These are phyloP conservation scores for Colletotrichum abscissum DNA, from an alignment of 2,329 filamentous ascomycete species.

Conservation along the genomic window DNA sequence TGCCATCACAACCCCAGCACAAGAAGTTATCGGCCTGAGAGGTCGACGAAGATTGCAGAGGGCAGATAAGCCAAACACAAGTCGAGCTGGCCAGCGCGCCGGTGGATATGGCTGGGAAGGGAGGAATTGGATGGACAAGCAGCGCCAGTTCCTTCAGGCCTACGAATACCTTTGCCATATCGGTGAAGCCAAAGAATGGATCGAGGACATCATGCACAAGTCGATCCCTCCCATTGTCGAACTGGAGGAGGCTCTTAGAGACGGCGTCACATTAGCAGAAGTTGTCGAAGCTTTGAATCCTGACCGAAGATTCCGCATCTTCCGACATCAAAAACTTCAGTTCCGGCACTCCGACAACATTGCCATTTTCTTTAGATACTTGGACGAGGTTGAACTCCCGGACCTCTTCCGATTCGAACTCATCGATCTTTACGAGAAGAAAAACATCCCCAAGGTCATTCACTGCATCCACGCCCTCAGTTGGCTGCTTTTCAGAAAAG, in stretches of 20 bases:
- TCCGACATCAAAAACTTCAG: slow-evolving; percentile 85
- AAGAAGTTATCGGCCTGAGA: slow-evolving; percentile 89
- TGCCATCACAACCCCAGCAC: slow-evolving; percentile 78
- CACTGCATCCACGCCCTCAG: slow-evolving; percentile 98
- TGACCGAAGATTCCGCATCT: slow-evolving; percentile 81
- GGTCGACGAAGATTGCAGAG: slow-evolving; percentile 87
- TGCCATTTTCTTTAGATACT: slow-evolving; percentile 92
- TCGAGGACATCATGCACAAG: slow-evolving; percentile 88
- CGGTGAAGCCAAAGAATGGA: slow-evolving; percentile 99
- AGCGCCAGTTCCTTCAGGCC: slow-evolving; percentile 93
- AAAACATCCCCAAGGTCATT: slow-evolving; percentile 99
- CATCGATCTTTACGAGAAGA: slow-evolving; percentile 98
- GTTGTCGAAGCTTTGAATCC: slow-evolving; percentile 91
- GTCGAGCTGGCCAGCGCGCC: slow-evolving; percentile 56
- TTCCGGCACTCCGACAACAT: slow-evolving; percentile 99
- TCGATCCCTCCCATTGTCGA: slow-evolving; percentile 92
- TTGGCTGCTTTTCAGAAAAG: slow-evolving; percentile 96
- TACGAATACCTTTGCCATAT: slow-evolving; percentile 99
- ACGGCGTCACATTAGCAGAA: slow-evolving; percentile 95
- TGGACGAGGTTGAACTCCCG: slow-evolving; percentile 90
- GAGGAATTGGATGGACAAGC: slow-evolving; percentile 98
- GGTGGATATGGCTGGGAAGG: slow-evolving; percentile 79
- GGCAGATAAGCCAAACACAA: slow-evolving; percentile 63
- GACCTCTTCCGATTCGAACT: slow-evolving; percentile 97
- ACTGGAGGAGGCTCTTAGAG: slow-evolving; percentile 89